phyloP scores from a whole-genome alignment of 2,329 filamentous ascomycete genomes.

The Laburnicola sp. region DNA sequence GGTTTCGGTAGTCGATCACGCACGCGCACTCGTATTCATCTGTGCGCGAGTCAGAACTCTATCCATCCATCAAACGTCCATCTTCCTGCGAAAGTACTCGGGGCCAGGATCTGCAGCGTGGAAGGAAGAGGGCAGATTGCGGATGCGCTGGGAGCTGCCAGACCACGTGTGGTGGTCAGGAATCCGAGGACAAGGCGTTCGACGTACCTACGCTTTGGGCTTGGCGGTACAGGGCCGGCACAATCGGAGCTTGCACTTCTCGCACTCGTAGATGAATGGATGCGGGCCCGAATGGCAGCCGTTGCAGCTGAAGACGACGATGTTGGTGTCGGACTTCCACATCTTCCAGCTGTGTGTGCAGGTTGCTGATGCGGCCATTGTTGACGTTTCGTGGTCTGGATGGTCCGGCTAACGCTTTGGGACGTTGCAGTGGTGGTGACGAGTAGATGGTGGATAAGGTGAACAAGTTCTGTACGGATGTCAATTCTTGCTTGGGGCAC shows the following conservation, averaged over 20 bases:
- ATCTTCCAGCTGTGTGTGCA: constrained; percentile 55
- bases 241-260: constrained; percentile 55
- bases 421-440: constrained; percentile 26
- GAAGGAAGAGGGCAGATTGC: neutral
- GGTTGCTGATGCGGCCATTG: constrained; percentile 53
- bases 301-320: constrained; percentile 58
- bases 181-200: neutral
- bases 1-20: constrained; percentile 24
- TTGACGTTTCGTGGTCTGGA: constrained; percentile 17
- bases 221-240: constrained; percentile 54
- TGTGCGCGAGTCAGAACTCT: constrained; percentile 23
- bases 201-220: constrained; percentile 48
- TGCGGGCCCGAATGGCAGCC: constrained; percentile 56
- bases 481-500: constrained; percentile 26
- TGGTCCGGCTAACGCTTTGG: constrained; percentile 16
- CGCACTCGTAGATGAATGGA: constrained; percentile 56
- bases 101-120: constrained; percentile 14
- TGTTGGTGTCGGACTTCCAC: constrained; percentile 56
- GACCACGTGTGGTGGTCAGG: constrained; percentile 11
- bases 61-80: neutral
- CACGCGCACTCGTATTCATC: constrained; percentile 18
- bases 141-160: constrained; percentile 6
- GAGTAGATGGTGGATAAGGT: neutral
- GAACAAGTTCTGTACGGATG: constrained; percentile 18
- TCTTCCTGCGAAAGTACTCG: neutral